A percentile compares a stretch with the other conserved stretches of the same genome.
phyloP scores from a whole-genome alignment of 2,329 filamentous ascomycete species.

The Escovopsis sp. region DNA sequence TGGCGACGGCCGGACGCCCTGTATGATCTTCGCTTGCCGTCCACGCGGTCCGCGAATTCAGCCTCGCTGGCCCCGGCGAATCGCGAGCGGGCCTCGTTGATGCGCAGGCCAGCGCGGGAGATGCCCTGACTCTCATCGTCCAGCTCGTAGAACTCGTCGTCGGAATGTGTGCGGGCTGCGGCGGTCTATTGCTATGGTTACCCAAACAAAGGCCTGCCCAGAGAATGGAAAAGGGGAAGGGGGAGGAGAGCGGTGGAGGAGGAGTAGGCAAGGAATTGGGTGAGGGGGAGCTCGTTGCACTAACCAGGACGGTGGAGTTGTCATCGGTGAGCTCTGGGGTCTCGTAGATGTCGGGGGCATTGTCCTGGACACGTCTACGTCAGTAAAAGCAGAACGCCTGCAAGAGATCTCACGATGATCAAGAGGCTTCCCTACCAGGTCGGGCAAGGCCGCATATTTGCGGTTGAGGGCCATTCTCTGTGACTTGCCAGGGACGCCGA shows the following conservation, averaged over 20 bases:
- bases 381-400: constrained; percentile 3
- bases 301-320: constrained; percentile 67
- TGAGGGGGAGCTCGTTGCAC: constrained; percentile 15
- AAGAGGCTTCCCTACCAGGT: constrained; percentile 40
- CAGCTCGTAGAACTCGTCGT: constrained; percentile 46
- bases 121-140: constrained; percentile 53
- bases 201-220: constrained; percentile 7
- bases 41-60: constrained; percentile 82
- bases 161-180: constrained; percentile 40
- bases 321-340: constrained; percentile 87
- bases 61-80: constrained; percentile 72
- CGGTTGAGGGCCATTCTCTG: constrained; percentile 53
- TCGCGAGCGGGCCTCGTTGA: constrained; percentile 62
- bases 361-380: constrained; percentile 43
- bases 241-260: no score
- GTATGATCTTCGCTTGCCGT: constrained; percentile 71
- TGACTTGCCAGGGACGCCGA: neutral
- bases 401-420: constrained; percentile 5
- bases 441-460: constrained; percentile 70
- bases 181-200: constrained; percentile 29
- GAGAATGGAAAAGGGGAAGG: no score
- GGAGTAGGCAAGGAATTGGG: no score
- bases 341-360: constrained; percentile 89
- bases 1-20: constrained; percentile 54
- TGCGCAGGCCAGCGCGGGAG: constrained; percentile 59